Evolutionary conservation across 1,284 basidiomycete genomes (phyloP), one percentile per base, ranked within the genome.

Genomic region (Boletus smithii): DNA sequence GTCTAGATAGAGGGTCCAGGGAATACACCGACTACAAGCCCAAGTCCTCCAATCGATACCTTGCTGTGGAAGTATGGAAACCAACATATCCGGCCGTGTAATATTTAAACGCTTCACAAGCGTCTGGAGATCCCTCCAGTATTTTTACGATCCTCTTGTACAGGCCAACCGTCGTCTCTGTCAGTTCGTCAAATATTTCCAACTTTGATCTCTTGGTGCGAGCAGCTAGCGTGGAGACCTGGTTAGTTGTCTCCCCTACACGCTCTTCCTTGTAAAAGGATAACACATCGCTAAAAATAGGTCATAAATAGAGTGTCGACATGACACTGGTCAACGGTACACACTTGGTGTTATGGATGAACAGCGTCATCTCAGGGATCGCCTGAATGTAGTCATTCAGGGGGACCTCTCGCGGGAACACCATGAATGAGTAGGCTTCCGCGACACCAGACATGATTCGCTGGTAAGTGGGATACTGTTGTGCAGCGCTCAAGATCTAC

Each of bases 211-310:
- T 53, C 0, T 54, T 48, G 4, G 49, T 43, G 8, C 48, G 57
- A 13, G 53, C 46, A 1, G 69, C 68, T 3, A 61, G 48, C 16
- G 58, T 56, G 1, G 68, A 66, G 7, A 70, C 51, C 29, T 65
- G 63, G 35, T 70, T 73, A 22, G 60, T 55, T 1, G 49, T 56
- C 48, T 74, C 72, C 0, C 62, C 60, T 0, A 38, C 59, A 3
- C 60, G 37, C 42, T 73, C 72, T 54, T 71, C 73, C 50, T 74
- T 73, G 55, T 70, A 72, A 41, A 71, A 74, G 0, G 69, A 74
- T 0, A 74, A 47, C n/a, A 71, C 52, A 34, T 75, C 69, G 32
- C 71, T 73, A 24, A 29, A 46, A 37, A 23, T 5, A 5, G 3
- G 8, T 20, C 13, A 5, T 53, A 4, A 41, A 5, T 40, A 30